Evolutionary conservation across 1,284 basidiomycete genomes (phyloP), one percentile per base, ranked within the genome.

Genomic region (Fomitopsis palustris): DNA sequence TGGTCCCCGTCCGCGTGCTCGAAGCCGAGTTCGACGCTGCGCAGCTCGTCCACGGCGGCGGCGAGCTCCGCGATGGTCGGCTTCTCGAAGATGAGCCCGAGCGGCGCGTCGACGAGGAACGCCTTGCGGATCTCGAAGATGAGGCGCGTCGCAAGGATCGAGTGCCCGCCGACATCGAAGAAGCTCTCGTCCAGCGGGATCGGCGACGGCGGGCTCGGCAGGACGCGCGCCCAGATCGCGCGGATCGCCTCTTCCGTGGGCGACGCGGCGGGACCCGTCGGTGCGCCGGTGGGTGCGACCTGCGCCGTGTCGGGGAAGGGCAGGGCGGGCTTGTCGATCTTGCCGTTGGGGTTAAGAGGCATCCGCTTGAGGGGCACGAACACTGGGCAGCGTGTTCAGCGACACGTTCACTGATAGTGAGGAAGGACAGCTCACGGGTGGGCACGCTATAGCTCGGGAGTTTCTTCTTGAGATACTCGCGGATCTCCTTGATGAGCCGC

Each of bases 271-370:
- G 75, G 77, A 1, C 65, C 66, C 19, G 64, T 67, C 14, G 62
- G 64, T 2, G 62, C 60, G 16, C 78, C 70, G 29, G 67, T 66
- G 25, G 77, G 68, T 21, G 81, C 80, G 3, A 84, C 84, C 58
- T 94, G 87, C 2, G 90, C 93, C 1, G 97, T 99, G 75, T 99
- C 97, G 1, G 97, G 97, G 90, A 99, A 99, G 16, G 97, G 97
- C 54, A 99, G 84, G 0, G 95, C 93, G 0, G 97, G 96, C 74
- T 99, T 99, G 81, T 99, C 97, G 72, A 99, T 92, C 78, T 99
- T 99, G 63, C 97, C 97, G 73, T 99, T 99, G 4, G 97, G 97
- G 72, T 98, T 99, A 55, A 99, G 84, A 14, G 97, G 97, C 92
- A 99, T 97, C 63, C 94, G 91, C 61, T 84, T 85, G 41, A 99